Conservation (phyloP, 495 filamentous ascomycete species). For the Aspergillus homomorphus region DNA sequence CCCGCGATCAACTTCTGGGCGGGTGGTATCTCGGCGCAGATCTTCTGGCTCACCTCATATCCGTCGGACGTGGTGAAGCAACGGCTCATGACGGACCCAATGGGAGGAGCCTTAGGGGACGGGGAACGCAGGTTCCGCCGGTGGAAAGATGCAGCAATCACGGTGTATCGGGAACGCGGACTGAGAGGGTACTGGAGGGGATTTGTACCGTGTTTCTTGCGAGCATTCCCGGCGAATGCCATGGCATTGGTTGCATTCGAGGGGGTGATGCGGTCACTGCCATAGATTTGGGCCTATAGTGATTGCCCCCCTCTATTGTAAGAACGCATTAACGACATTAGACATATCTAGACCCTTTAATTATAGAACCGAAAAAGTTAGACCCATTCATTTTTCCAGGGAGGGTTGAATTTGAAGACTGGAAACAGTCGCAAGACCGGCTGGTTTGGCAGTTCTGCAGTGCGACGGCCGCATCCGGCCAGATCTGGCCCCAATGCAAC, state of each 20-base stretch:
- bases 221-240: constrained; percentile 96
- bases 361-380: neutral
- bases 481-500: neutral
- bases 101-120: constrained; percentile 68
- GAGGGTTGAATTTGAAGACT: neutral
- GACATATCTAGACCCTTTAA: neutral
- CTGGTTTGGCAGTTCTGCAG: neutral
- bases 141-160: constrained; percentile 78
- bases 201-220: constrained; percentile 86
- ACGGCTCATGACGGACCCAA: constrained; percentile 90
- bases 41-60: constrained; percentile 91
- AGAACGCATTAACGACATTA: constrained; percentile 2
- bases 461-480: neutral
- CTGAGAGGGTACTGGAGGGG: constrained; percentile 85
- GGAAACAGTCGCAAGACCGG: neutral
- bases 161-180: constrained; percentile 73
- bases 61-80: constrained; percentile 96
- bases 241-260: constrained; percentile 93
- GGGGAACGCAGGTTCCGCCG: constrained; percentile 64
- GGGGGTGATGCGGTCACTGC: constrained; percentile 78
- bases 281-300: constrained; percentile 26
- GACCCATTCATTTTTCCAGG: neutral
- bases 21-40: constrained; percentile 83
- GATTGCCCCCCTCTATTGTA: neutral
- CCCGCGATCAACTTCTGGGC: constrained; percentile 96